Conservation (phyloP, 257 asterid genomes). For the Datura wrightii region DNA sequence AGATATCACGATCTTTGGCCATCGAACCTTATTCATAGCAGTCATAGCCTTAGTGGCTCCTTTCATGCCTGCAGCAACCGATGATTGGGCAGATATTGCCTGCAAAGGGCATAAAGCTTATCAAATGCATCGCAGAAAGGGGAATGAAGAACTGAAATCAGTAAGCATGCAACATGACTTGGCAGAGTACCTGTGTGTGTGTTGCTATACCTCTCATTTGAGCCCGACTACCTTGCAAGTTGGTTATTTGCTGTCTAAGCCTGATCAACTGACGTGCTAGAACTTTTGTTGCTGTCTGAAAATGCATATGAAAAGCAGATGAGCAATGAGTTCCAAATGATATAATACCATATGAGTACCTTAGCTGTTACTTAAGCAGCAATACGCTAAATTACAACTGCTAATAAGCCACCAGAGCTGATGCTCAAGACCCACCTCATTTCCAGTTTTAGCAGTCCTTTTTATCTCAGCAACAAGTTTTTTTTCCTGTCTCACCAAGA, state of each 20-base stretch:
- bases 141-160: slow-evolving; percentile 11
- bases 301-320: slow-evolving; percentile 28
- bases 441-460: slow-evolving; percentile 96
- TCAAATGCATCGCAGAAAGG: slow-evolving; percentile 16
- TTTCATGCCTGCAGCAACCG: slow-evolving; percentile 90
- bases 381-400: background rate
- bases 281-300: slow-evolving; percentile 83
- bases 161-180: slow-evolving; percentile 29
- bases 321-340: background rate
- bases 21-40: slow-evolving; percentile 85
- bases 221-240: slow-evolving; percentile 92
- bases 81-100: slow-evolving; percentile 94
- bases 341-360: background rate
- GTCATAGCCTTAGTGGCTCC: slow-evolving; percentile 96
- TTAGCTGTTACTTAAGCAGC: slow-evolving; percentile 13
- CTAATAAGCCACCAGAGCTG: background rate
- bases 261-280: slow-evolving; percentile 89
- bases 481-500: slow-evolving; percentile 70
- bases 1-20: background rate
- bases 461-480: slow-evolving; percentile 92
- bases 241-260: slow-evolving; percentile 92
- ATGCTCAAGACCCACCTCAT: slow-evolving; percentile 61
- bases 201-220: slow-evolving; percentile 95
- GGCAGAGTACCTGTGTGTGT: slow-evolving; percentile 77
- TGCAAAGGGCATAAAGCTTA: slow-evolving; percentile 41